A percentile compares a stretch with the other conserved stretches of the same genome.
phyloP scores from a whole-genome alignment of 257 asterid genomes.

The Solanum paucissectum region DNA sequence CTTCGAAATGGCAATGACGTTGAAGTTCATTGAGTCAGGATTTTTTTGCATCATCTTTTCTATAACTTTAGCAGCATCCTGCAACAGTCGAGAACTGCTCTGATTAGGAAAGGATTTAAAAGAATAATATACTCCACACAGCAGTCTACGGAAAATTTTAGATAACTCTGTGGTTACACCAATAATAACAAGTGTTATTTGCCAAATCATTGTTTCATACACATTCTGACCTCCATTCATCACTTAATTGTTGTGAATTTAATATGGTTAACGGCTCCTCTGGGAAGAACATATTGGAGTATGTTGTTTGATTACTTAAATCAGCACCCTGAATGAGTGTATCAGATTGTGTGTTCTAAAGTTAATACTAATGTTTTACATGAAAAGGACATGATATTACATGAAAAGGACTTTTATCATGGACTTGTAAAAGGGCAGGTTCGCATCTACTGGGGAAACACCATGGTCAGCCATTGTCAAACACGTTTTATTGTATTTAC shows the following conservation, averaged over 20 bases:
- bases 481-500: background rate
- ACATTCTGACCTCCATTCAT: background rate
- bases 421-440: background rate
- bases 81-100: background rate
- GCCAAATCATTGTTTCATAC: background rate
- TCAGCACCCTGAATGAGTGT: background rate
- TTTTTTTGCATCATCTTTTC: conserved; percentile 51
- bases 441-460: background rate
- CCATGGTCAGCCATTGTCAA: background rate
- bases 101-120: background rate
- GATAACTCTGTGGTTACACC: background rate
- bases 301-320: background rate
- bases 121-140: background rate
- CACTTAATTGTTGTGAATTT: background rate
- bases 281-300: background rate
- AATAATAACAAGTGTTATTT: background rate
- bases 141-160: background rate
- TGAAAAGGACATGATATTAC: background rate
- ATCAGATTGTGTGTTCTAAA: background rate
- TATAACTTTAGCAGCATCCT: conserved; percentile 79
- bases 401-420: background rate
- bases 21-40: conserved; percentile 71
- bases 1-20: conserved; percentile 66
- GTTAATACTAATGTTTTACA: background rate
- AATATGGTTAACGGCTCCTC: background rate